Conservation (phyloP, 345 rosid genomes). For the Populus alba region DNA sequence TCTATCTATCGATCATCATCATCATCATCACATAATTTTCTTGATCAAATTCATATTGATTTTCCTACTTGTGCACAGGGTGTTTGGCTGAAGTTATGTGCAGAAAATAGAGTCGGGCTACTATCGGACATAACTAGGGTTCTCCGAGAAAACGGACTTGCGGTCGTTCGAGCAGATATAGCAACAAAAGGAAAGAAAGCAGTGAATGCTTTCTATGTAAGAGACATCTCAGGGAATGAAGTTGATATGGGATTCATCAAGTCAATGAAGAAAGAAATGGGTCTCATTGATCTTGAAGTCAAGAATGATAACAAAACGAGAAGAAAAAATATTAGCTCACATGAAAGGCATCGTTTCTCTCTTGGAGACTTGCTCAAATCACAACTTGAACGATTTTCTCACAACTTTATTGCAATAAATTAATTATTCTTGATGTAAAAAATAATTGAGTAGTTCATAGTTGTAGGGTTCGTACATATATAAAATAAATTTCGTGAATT, state of each 20-base stretch:
- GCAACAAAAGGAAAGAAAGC: slow-evolving; percentile 60
- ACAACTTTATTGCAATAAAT: slow-evolving; percentile 36
- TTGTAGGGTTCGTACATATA: not conserved
- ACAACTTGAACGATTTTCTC: slow-evolving; percentile 49
- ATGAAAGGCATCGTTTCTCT: slow-evolving; percentile 31
- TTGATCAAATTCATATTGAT: not conserved
- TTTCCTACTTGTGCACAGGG: slow-evolving; percentile 37
- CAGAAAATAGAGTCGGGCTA: slow-evolving; percentile 57
- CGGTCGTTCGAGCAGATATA: slow-evolving; percentile 62
- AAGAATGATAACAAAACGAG: slow-evolving; percentile 23
- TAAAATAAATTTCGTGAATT: not conserved
- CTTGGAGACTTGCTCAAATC: slow-evolving; percentile 49
- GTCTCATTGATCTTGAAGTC: slow-evolving; percentile 47
- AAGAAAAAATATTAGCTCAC: slow-evolving; percentile 1
- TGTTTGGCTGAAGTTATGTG: slow-evolving; percentile 49
- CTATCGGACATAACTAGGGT: slow-evolving; percentile 64
- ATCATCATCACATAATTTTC: not conserved
- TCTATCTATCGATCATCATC: not conserved
- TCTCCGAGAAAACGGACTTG: slow-evolving; percentile 64
- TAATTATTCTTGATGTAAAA: slow-evolving; percentile 9
- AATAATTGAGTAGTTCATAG: too few species aligned
- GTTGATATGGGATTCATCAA: slow-evolving; percentile 61
- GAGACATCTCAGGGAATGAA: slow-evolving; percentile 49
- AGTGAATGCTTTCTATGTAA: slow-evolving; percentile 53
- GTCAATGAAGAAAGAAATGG: slow-evolving; percentile 64